Evolutionary conservation across 2,329 filamentous ascomycete species (phyloP).

Genomic region (Cyphellophora europaea): DNA sequence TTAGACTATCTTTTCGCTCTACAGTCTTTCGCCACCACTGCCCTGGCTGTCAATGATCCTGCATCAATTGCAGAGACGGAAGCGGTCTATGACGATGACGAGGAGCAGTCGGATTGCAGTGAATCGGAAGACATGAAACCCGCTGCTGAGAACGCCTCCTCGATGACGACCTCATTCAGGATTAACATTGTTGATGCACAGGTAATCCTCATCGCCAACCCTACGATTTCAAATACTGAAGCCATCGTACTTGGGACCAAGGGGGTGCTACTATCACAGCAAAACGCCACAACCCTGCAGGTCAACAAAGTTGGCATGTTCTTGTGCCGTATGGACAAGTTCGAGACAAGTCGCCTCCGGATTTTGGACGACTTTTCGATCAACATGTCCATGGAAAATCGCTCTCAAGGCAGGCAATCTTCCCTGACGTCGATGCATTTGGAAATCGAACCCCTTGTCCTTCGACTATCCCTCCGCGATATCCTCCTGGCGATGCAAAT

Average conservation of each 20-base stretch:
- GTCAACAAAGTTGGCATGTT: constrained; percentile 97
- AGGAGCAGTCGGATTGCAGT: constrained; percentile 44
- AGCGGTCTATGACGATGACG: constrained; percentile 28
- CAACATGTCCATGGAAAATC: constrained; percentile 75
- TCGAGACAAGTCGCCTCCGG: constrained; percentile 78
- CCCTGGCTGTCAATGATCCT: constrained; percentile 46
- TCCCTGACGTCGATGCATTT: constrained; percentile 70
- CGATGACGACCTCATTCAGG: constrained; percentile 74
- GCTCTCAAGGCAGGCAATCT: constrained; percentile 48
- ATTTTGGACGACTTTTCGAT: constrained; percentile 96
- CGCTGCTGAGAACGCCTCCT: constrained; percentile 19
- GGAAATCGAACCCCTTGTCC: constrained; percentile 81
- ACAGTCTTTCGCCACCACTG: constrained; percentile 69
- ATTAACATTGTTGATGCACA: constrained; percentile 95
- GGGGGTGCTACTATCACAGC: constrained; percentile 83
- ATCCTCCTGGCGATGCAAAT: constrained; percentile 92
- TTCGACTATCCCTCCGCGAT: constrained; percentile 84
- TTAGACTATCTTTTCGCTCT: constrained; percentile 91
- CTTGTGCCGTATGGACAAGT: constrained; percentile 94
- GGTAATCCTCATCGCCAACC: constrained; percentile 92
- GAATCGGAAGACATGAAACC: constrained; percentile 35
- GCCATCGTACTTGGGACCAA: constrained; percentile 93
- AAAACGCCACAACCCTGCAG: constrained; percentile 88
- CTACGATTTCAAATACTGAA: constrained; percentile 79
- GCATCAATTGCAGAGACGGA: constrained; percentile 38